A percentile compares a stretch with the other conserved stretches of the same genome.
Conservation (phyloP, 2,329 filamentous ascomycete species). For the Emmonsiellopsis sp. region DNA sequence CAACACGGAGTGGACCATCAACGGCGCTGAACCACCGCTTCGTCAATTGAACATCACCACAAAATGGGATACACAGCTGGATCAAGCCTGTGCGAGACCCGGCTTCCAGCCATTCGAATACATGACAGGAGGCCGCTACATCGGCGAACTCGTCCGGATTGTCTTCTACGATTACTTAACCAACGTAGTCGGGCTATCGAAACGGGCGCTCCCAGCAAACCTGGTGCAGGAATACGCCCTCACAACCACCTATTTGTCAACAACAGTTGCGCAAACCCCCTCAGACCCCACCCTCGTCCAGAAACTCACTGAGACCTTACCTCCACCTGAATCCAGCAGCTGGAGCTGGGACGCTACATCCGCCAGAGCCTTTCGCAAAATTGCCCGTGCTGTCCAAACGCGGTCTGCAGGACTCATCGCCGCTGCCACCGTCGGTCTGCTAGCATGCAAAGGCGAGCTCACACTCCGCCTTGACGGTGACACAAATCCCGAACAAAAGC, state of each 20-base stretch:
- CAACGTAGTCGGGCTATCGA: slow-evolving; percentile 30
- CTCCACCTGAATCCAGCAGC: slow-evolving; percentile 32
- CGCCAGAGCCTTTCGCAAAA: slow-evolving; percentile 52
- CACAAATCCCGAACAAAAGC: slow-evolving; percentile 20
- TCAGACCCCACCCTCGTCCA: slow-evolving; percentile 40
- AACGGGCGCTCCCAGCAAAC: slow-evolving; percentile 41
- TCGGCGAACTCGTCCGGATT: slow-evolving; percentile 65
- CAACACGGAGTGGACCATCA: slow-evolving; percentile 79
- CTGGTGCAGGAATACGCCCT: slow-evolving; percentile 53
- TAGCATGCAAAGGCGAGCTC: slow-evolving; percentile 61
- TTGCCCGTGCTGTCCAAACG: slow-evolving; percentile 60
- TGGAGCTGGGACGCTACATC: slow-evolving; percentile 56
- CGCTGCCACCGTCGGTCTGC: slow-evolving; percentile 59
- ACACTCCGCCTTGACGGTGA: slow-evolving; percentile 32
- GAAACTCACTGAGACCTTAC: slow-evolving; percentile 45
- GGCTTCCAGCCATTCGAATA: slow-evolving; percentile 79
- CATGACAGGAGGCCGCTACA: slow-evolving; percentile 70
- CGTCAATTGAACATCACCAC: slow-evolving; percentile 52
- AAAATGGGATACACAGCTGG: slow-evolving; percentile 60
- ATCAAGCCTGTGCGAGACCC: slow-evolving; percentile 56
- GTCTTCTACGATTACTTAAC: slow-evolving; percentile 58
- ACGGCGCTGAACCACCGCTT: slow-evolving; percentile 61
- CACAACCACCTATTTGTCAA: slow-evolving; percentile 64
- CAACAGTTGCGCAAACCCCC: slow-evolving; percentile 49
- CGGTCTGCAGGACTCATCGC: slow-evolving; percentile 67